Base-by-base conservation (phyloP, 1,284 basidiomycete genomes). In the Ustanciosporium gigantosporum region DNA sequence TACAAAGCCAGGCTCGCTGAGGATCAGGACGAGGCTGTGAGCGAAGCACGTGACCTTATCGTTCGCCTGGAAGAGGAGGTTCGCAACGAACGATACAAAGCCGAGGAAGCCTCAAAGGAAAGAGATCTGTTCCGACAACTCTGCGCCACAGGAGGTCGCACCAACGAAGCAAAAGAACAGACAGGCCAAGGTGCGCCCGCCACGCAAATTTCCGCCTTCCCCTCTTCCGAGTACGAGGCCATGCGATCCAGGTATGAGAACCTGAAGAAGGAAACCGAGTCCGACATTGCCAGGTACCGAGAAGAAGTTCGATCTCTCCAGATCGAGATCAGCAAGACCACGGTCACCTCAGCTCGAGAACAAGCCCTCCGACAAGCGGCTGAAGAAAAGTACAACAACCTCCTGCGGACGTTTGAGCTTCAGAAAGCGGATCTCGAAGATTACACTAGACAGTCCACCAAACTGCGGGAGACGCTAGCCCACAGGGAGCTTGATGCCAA, bases 21-120 rank as follows among this genome's bases (percentile, higher is more conserved):
- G 52, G 89, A 90, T 69, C 87, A 90, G 73, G 84, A 84, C 43
- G 87, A 87, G 57, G 90, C 91, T 0, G 83, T 97, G 13, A 83
- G 84, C 39, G 89, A 96, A 78, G 92, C 93, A 0, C 87, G 90
- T 55, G 86, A 89, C 47, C 87, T 89, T 1, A 91, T 96, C 66
- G 84, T 87, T 56, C 84, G 86, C 22, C 82, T 97, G 23, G 86
- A 87, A 29, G 82, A 84, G 19, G 86, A 92, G 74, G 80, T 96
- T 2, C 86, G 84, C 76, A 83, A 82, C 71, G 83, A 84, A 70
- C 87, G 91, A 35, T 81, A 81, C 31, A 84, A 87, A 47, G 85
- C 89, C 38, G 87, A 88, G 65, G 87, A 89, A 19, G 87, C 88
- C 56, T 84, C 86, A 69, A 88, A 89, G 76, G 94, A 97, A 77